Percentiles rank a stretch among this genome's conserved stretches.
phyloP scores from a whole-genome alignment of 2,329 filamentous ascomycete genomes.

The Coleophoma crateriformis region DNA sequence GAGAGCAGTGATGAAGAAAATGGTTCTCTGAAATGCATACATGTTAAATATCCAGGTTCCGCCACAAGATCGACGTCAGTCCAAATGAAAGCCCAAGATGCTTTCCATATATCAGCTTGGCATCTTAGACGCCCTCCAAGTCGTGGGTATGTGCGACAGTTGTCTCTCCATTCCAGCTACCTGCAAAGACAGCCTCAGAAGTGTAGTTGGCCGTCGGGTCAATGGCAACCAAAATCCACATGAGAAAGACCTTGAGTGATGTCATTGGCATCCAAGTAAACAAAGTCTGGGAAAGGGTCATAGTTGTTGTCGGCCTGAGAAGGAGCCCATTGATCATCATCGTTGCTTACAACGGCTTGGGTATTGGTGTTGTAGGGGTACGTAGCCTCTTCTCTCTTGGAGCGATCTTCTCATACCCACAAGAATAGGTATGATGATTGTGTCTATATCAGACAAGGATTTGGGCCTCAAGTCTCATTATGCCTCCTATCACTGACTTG shows the following conservation, averaged over 20 bases:
- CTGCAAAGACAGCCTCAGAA: conserved; percentile 1
- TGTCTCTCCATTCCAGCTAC: conserved; percentile 1
- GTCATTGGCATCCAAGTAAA: conserved; percentile 32
- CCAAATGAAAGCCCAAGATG: too few species aligned
- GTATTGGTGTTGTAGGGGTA: conserved; percentile 41
- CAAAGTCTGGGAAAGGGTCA: conserved; percentile 50
- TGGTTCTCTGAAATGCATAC: too few species aligned
- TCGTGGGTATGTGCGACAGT: neutral
- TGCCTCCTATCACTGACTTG: too few species aligned
- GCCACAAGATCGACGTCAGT: too few species aligned
- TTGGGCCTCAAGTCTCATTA: too few species aligned
- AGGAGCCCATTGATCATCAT: conserved; percentile 35
- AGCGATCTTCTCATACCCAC: too few species aligned
- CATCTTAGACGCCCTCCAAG: neutral
- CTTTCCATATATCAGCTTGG: too few species aligned
- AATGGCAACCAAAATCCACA: conserved; percentile 2
- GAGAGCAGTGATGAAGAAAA: too few species aligned
- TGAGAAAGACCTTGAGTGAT: conserved; percentile 1
- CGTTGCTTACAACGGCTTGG: conserved; percentile 39
- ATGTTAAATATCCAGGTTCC: too few species aligned
- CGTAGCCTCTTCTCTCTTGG: conserved; percentile 28
- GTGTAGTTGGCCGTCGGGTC: conserved; percentile 2
- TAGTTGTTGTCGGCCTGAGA: conserved; percentile 36
- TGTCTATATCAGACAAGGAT: too few species aligned
- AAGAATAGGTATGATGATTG: too few species aligned